Evolutionary conservation across 768 basidiomycete genomes (phyloP).

Genomic region (Amyloporia xantha): DNA sequence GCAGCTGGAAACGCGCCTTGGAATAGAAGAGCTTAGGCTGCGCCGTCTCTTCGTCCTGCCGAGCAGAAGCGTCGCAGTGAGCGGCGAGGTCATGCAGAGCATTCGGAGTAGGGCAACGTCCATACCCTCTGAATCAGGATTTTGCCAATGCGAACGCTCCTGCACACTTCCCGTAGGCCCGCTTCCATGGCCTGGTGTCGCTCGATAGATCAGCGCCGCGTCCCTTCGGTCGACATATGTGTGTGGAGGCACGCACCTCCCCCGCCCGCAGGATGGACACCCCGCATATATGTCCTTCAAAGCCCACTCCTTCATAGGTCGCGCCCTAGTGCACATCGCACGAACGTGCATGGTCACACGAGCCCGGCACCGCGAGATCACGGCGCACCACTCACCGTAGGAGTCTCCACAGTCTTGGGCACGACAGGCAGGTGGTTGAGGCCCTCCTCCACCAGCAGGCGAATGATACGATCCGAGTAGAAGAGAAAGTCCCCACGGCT

Average conservation of each 20-base stretch:
- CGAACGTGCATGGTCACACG: neutral
- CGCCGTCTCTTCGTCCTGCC: slow-evolving; percentile 90
- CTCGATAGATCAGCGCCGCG: neutral
- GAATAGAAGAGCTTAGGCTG: slow-evolving; percentile 90
- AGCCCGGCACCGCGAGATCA: neutral
- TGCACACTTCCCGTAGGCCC: slow-evolving; percentile 90
- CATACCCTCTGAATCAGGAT: slow-evolving; percentile 92
- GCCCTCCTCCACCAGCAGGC: slow-evolving; percentile 75
- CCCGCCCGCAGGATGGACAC: slow-evolving; percentile 94
- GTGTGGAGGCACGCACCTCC: slow-evolving; percentile 45
- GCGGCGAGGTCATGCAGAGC: no score
- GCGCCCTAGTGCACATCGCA: slow-evolving; percentile 44
- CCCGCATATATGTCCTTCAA: slow-evolving; percentile 94
- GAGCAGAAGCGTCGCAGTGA: neutral
- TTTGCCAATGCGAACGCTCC: slow-evolving; percentile 92
- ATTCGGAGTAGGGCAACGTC: no score
- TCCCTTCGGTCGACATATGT: neutral
- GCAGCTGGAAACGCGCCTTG: slow-evolving; percentile 48
- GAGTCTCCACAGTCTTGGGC: slow-evolving; percentile 70
- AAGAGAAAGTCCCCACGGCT: slow-evolving; percentile 93
- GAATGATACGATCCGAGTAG: slow-evolving; percentile 89
- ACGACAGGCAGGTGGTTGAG: slow-evolving; percentile 84
- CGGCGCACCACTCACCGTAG: slow-evolving; percentile 47
- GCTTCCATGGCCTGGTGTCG: slow-evolving; percentile 86
- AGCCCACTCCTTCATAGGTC: slow-evolving; percentile 85